Evolutionary conservation across 805 yeast genomes (phyloP), one percentile per base, ranked within the genome.

Genomic region (Metschnikowia aberdeeniae): DNA sequence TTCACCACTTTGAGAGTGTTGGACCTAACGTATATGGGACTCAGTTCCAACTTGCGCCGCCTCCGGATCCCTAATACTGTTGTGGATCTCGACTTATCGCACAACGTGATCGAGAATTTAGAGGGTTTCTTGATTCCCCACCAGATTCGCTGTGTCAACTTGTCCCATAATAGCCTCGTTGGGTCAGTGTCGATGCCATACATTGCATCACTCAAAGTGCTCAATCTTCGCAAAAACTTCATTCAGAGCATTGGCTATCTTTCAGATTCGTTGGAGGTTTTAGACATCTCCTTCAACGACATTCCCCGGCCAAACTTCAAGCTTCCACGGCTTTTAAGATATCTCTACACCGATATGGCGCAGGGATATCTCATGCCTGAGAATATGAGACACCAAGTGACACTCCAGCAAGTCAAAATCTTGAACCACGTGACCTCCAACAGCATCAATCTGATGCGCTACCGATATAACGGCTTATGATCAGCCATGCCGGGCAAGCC

Each of bases 401-500:
- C 7, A 7, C 11, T 6, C 19, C 46, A 39, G 31, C 29, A 43
- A 13, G 28, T 43, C 38, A 19, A 30, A 31, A 43, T 43, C 20
- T 20, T 27, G 29, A 43, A 43, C 27, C 43, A 43, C 20, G 31
- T 39, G 30, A 40, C 46, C 13, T n/a, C 38, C 13, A 36, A 33
- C 29, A 19, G 42, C 32, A 32, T 39, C 30, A 32, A 39, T 24
- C 26, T 31, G 35, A 39, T 39, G 42, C 42, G 42, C 14, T 13
- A 39, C 6, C 22, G 29, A 26, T 39, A 39, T 14, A 31, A 39
- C 17, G 35, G 35, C 9, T 30, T 32, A 22, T 39, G 14, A 7
- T 39, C 36, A 47, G 9, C 38, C 34, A 19, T 47, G 53, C 14
- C 53, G 45, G 5, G 34, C 32, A 10, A 47, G 33, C 51, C 53